phyloP scores from a whole-genome alignment of 495 filamentous ascomycete genomes.

The Hyaloscypha hepaticicola region DNA sequence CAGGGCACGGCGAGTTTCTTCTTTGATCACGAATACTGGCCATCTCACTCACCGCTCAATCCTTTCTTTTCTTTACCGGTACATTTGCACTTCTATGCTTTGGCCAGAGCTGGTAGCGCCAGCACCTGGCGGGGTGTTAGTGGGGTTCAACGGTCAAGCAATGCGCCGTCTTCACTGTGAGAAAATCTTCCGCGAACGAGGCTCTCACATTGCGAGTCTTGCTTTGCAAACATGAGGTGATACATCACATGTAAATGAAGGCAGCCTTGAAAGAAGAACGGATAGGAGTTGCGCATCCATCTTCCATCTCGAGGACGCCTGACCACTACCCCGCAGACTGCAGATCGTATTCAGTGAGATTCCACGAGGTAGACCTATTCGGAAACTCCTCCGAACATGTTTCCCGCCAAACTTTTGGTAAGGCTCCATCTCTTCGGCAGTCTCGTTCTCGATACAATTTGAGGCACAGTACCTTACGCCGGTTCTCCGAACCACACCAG shows the following conservation, averaged over 20 bases:
- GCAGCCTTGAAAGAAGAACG: neutral
- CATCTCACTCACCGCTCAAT: neutral
- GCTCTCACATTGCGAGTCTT: neutral
- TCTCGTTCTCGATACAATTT: neutral
- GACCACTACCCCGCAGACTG: constrained; percentile 1
- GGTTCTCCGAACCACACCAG: neutral
- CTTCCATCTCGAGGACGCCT: neutral
- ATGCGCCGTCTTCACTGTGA: neutral
- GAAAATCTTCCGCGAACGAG: neutral
- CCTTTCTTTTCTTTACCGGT: neutral
- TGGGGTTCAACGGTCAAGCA: neutral
- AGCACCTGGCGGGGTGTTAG: neutral
- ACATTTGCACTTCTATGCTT: neutral
- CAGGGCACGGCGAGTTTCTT: neutral
- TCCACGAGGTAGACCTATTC: neutral
- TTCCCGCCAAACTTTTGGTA: neutral
- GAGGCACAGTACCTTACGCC: neutral
- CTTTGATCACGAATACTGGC: neutral
- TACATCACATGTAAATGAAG: neutral
- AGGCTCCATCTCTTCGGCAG: neutral
- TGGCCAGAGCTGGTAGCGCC: neutral
- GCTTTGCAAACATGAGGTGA: neutral
- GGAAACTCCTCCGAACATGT: neutral
- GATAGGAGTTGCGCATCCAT: neutral
- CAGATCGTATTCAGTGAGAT: constrained; percentile 3